Evolutionary conservation across 495 filamentous ascomycete species (phyloP).

Genomic region (Aspergillus sparsus): DNA sequence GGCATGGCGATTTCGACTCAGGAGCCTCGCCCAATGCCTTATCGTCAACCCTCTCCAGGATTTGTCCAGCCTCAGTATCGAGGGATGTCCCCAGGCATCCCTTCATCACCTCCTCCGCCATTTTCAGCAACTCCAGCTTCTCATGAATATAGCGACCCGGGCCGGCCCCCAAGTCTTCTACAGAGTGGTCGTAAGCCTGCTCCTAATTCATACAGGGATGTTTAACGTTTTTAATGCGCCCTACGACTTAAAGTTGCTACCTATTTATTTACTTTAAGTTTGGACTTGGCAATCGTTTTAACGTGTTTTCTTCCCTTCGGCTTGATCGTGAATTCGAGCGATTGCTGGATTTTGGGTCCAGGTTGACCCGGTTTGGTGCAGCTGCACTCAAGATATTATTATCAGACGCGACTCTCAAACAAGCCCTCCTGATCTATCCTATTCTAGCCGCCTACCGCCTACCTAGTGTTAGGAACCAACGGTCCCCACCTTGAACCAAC

Average conservation of each 20-base stretch:
- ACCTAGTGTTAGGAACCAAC: no score
- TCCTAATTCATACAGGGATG: slow-evolving; percentile 35
- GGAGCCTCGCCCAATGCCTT: slow-evolving; percentile 24
- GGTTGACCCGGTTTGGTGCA: no score
- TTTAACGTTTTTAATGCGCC: slow-evolving; percentile 22
- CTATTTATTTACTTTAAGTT: neutral
- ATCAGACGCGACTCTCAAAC: no score
- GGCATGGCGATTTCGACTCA: slow-evolving; percentile 13
- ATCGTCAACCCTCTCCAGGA: slow-evolving; percentile 33
- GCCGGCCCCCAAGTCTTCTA: slow-evolving; percentile 47
- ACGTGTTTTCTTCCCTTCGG: neutral
- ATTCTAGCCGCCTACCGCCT: no score
- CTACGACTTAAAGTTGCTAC: neutral
- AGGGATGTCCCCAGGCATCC: slow-evolving; percentile 31
- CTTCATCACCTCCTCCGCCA: slow-evolving; percentile 40
- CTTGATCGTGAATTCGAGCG: neutral
- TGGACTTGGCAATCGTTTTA: neutral
- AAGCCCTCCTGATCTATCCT: no score
- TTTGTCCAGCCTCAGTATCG: slow-evolving; percentile 27
- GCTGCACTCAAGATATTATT: no score
- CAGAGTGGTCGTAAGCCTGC: slow-evolving; percentile 45
- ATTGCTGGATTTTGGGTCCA: no score
- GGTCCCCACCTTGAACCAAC: no score
- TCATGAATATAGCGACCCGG: slow-evolving; percentile 29
- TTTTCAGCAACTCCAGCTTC: slow-evolving; percentile 30